A percentile compares a stretch with the other conserved stretches of the same genome.
These are phyloP conservation scores for Ogataea populi-albae DNA, from an alignment of 805 yeast species.

Conservation along the genomic window DNA sequence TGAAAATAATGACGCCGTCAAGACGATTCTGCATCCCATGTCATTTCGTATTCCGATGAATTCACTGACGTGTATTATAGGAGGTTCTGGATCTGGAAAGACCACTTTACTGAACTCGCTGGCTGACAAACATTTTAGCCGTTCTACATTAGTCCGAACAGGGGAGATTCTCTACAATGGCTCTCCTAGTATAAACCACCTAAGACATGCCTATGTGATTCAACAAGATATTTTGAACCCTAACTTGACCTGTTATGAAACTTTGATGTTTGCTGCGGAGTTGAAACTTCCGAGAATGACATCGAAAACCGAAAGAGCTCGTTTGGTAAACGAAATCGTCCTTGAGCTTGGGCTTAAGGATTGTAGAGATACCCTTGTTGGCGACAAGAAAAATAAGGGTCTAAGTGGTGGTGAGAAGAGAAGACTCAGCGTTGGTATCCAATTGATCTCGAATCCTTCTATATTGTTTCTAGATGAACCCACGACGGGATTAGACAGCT, in stretches of 20 bases:
- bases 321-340: conserved; percentile 58
- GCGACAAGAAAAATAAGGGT: conserved; percentile 51
- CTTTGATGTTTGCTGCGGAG: conserved; percentile 67
- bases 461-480: conserved; percentile 82
- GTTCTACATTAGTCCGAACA: conserved; percentile 29
- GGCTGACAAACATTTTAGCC: conserved; percentile 43
- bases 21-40: conserved; percentile 45
- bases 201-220: conserved; percentile 60
- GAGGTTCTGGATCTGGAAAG: conserved; percentile 87
- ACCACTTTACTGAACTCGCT: conserved; percentile 72
- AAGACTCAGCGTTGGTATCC: conserved; percentile 74
- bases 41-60: conserved; percentile 61
- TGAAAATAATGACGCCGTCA: conserved; percentile 24
- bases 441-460: conserved; percentile 72
- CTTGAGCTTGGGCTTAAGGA: conserved; percentile 64
- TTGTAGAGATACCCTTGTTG: conserved; percentile 58
- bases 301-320: conserved; percentile 39
- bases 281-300: conserved; percentile 54
- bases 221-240: conserved; percentile 76
- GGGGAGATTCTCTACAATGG: conserved; percentile 48
- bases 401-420: conserved; percentile 85
- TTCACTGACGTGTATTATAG: conserved; percentile 73
- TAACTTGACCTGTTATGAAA: conserved; percentile 69
- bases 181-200: conserved; percentile 22
- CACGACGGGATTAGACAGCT: conserved; percentile 82